Percentiles rank a stretch among this genome's conserved stretches.
phyloP scores from a whole-genome alignment of 768 basidiomycete genomes.

The Amanita jacksonii region DNA sequence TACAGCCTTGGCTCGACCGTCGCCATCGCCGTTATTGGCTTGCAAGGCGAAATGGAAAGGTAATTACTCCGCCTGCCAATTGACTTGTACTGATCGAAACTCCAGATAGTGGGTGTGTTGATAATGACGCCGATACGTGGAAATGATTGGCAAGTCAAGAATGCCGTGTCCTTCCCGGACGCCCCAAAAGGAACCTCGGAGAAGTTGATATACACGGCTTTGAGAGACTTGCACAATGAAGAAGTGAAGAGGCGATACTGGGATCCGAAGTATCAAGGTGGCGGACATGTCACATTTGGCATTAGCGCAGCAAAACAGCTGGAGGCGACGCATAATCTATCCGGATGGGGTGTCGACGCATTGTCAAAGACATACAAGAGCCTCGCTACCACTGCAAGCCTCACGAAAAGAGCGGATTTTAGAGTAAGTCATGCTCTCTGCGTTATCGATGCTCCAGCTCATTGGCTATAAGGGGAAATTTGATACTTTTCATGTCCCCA shows the following conservation, averaged over 20 bases:
- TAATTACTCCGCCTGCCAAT: conserved; percentile 5
- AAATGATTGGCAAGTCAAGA: conserved; percentile 45
- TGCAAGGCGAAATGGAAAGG: conserved; percentile 29
- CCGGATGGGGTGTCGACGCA: conserved; percentile 36
- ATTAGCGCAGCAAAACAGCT: conserved; percentile 35
- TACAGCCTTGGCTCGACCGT: conserved; percentile 46
- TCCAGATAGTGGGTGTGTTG: conserved; percentile 35
- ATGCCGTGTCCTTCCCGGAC: conserved; percentile 41
- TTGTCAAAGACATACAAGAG: conserved; percentile 33
- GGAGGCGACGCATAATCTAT: conserved; percentile 31
- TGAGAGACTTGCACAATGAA: conserved; percentile 32
- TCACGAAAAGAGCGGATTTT: conserved; percentile 34
- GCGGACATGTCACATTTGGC: conserved; percentile 35
- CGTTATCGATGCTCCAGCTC: neutral
- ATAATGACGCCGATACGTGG: conserved; percentile 39
- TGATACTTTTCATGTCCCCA: conserved; percentile 28
- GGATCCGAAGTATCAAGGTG: conserved; percentile 10
- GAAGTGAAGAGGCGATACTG: conserved; percentile 11
- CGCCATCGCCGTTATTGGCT: conserved; percentile 51
- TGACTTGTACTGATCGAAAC: conserved; percentile 1
- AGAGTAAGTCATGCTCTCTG: conserved; percentile 22
- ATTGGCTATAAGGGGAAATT: conserved; percentile 36
- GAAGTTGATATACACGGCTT: conserved; percentile 36
- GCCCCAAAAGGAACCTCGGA: conserved; percentile 49
- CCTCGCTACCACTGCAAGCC: conserved; percentile 28